A percentile compares a stretch with the other conserved stretches of the same genome.
Evolutionary conservation across 176 grass and related monocot species (phyloP).

Genomic region (Calamus simplicifolius): DNA sequence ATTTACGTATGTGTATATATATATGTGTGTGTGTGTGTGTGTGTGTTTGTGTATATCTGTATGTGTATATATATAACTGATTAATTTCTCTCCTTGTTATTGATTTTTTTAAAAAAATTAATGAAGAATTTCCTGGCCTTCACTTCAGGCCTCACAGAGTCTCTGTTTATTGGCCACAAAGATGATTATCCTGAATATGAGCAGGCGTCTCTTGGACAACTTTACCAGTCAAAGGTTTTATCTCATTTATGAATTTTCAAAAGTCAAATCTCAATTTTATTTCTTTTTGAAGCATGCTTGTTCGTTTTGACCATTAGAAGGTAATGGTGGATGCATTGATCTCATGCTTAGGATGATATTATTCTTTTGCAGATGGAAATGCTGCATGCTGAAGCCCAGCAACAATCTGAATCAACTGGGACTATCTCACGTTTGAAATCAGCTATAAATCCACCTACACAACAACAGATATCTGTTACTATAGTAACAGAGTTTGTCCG

Average conservation of each 20-base stretch:
- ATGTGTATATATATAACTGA: no score
- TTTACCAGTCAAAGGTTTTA: conserved; percentile 76
- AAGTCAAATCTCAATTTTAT: no score
- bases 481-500: conserved; percentile 87
- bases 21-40: no score
- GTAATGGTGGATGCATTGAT: no score
- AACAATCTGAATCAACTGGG: conserved; percentile 80
- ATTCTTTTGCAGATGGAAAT: conserved; percentile 60
- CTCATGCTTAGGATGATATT: conserved; percentile 7
- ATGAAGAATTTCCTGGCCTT: background rate
- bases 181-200: conserved; percentile 94
- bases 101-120: no score
- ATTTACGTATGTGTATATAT: no score
- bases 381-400: conserved; percentile 67
- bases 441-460: conserved; percentile 47
- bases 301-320: no score
- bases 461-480: conserved; percentile 93
- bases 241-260: background rate
- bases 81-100: no score
- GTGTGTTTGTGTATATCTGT: no score
- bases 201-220: conserved; percentile 81
- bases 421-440: conserved; percentile 78
- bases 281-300: no score
- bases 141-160: conserved; percentile 74
- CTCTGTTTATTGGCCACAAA: conserved; percentile 84